These are phyloP conservation scores for Cladosporium austrohemisphaericum DNA, from an alignment of 2,329 filamentous ascomycete species.

Conservation along the genomic window DNA sequence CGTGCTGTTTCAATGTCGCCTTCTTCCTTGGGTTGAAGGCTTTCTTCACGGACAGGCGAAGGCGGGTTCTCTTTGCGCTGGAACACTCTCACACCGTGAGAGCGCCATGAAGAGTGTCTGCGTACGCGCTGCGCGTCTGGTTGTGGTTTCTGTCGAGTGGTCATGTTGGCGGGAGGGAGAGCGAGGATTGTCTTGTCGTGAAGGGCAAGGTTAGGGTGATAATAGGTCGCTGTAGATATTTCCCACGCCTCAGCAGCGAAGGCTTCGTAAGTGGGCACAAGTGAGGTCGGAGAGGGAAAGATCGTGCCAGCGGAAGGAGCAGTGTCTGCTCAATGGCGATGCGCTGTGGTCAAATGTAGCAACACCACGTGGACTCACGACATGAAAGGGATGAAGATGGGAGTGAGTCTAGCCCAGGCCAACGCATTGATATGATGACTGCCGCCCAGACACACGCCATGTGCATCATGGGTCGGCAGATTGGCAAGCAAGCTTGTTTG, in stretches of 20 bases:
- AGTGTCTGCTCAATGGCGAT: too few relatives aligned
- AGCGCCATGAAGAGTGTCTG: slow-evolving; percentile 6
- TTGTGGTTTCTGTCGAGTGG: slow-evolving; percentile 3
- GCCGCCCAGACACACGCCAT: slow-evolving; percentile 1
- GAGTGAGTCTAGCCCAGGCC: slow-evolving; percentile 2
- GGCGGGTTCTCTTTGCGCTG: slow-evolving; percentile 10
- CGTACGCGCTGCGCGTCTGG: background rate
- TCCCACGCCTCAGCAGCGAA: too few relatives aligned
- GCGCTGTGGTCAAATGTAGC: too few relatives aligned
- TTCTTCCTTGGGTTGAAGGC: background rate
- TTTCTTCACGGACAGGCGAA: background rate
- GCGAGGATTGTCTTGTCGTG: background rate
- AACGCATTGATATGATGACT: background rate
- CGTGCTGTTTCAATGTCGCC: slow-evolving; percentile 4
- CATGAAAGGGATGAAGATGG: too few relatives aligned
- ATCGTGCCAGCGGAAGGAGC: too few relatives aligned
- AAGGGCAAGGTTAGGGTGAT: too few relatives aligned
- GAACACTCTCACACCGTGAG: slow-evolving; percentile 5
- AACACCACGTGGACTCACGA: too few relatives aligned
- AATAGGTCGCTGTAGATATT: too few relatives aligned
- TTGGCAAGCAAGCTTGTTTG: background rate
- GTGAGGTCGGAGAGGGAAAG: too few relatives aligned
- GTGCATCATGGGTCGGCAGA: background rate
- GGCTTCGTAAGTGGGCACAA: too few relatives aligned
- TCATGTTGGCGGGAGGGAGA: slow-evolving; percentile 10